A percentile compares a stretch with the other conserved stretches of the same genome.
Conservation (phyloP, 371 early-diverging fungal species). For the Mucor circinelloides region DNA sequence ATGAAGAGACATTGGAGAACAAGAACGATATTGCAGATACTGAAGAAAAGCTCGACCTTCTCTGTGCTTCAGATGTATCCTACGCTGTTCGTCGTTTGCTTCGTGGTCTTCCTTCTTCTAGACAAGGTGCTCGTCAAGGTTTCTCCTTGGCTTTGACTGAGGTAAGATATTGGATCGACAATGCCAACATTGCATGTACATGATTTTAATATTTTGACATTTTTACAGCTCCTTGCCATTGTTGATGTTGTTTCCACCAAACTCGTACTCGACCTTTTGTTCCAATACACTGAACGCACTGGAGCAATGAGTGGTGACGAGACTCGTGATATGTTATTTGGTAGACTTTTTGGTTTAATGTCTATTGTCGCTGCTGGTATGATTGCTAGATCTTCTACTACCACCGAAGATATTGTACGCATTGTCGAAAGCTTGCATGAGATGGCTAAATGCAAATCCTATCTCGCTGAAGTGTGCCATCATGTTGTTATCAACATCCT, state of each 20-base stretch:
- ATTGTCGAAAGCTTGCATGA: slow-evolving; percentile 70
- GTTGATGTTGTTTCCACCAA: slow-evolving; percentile 52
- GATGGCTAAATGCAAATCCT: slow-evolving; percentile 71
- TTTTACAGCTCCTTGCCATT: slow-evolving; percentile 37
- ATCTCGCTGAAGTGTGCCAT: slow-evolving; percentile 75
- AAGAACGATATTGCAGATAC: slow-evolving; percentile 40
- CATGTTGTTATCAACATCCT: slow-evolving; percentile 69
- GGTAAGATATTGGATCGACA: slow-evolving; percentile 28
- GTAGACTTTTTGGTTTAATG: slow-evolving; percentile 87
- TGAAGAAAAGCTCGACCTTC: slow-evolving; percentile 66
- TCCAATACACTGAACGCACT: slow-evolving; percentile 63
- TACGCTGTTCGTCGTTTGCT: slow-evolving; percentile 90
- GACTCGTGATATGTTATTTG: slow-evolving; percentile 86
- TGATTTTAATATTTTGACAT: background rate
- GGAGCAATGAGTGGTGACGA: slow-evolving; percentile 74
- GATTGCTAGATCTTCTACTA: slow-evolving; percentile 63
- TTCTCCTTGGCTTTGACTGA: slow-evolving; percentile 93
- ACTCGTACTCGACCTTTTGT: slow-evolving; percentile 70
- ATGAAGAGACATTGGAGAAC: slow-evolving; percentile 36
- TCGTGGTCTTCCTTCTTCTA: slow-evolving; percentile 84
- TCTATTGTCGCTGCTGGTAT: slow-evolving; percentile 83
- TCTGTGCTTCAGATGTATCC: slow-evolving; percentile 74
- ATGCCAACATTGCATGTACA: background rate
- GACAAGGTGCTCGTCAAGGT: slow-evolving; percentile 93
- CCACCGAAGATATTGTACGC: slow-evolving; percentile 66